Evolutionary conservation across 495 filamentous ascomycete genomes (phyloP).

Genomic region (Aspergillus affinis): DNA sequence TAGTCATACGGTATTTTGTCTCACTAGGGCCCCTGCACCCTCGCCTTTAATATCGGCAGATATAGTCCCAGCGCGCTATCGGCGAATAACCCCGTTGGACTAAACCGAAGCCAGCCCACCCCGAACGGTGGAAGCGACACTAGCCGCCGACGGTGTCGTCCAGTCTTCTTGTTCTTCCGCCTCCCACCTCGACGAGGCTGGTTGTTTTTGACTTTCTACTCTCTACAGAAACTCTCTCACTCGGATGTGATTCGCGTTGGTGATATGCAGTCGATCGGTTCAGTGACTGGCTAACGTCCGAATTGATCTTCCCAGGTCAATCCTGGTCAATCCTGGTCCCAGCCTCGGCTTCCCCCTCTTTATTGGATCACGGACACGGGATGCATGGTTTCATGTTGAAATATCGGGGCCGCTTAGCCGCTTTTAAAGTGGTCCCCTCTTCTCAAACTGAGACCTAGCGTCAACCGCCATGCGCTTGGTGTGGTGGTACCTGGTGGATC

Average conservation of each 20-base stretch:
- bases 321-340: background rate
- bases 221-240: background rate
- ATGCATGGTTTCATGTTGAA: conserved; percentile 1
- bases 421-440: background rate
- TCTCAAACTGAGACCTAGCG: conserved; percentile 27
- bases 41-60: background rate
- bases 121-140: background rate
- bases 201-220: background rate
- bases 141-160: background rate
- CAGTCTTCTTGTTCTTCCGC: background rate
- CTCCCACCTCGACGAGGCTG: background rate
- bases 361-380: conserved; percentile 6
- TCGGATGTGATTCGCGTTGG: background rate
- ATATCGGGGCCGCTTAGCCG: background rate
- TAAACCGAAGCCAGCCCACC: background rate
- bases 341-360: background rate
- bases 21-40: conserved; percentile 1
- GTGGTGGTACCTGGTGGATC: conserved; percentile 8
- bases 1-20: conserved; percentile 1
- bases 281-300: background rate
- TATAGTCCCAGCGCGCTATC: no score
- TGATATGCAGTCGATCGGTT: background rate
- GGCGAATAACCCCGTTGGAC: background rate
- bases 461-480: conserved; percentile 17
- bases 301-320: background rate